phyloP scores from a whole-genome alignment of 345 rosid species.

The Cochlearia excelsa region DNA sequence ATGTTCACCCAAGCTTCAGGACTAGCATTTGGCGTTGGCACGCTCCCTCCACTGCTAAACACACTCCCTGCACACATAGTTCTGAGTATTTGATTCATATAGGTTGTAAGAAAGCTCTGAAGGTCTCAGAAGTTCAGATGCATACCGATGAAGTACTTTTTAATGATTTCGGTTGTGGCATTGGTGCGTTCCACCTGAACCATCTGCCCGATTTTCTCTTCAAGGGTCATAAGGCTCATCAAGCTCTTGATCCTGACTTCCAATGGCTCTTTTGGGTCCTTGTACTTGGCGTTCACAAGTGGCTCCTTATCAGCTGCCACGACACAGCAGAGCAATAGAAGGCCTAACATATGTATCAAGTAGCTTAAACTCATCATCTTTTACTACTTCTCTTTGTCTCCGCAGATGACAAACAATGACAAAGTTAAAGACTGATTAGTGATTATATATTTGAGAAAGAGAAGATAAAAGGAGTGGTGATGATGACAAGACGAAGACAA shows the following conservation, averaged over 20 bases:
- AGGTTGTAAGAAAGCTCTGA: background rate
- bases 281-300: constrained; percentile 29
- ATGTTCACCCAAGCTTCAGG: constrained; percentile 51
- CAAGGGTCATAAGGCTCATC: constrained; percentile 46
- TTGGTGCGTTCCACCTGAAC: constrained; percentile 44
- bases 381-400: constrained; percentile 7
- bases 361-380: constrained; percentile 18
- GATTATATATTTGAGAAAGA: constrained; percentile 12
- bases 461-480: background rate
- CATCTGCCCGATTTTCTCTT: constrained; percentile 62
- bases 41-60: constrained; percentile 62
- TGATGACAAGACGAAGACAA: constrained; percentile 14
- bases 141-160: constrained; percentile 42
- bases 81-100: background rate
- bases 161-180: constrained; percentile 44
- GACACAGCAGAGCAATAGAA: constrained; percentile 32
- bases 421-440: constrained; percentile 1
- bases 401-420: background rate
- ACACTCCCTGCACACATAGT: constrained; percentile 36
- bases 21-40: constrained; percentile 41
- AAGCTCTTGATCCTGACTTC: constrained; percentile 41
- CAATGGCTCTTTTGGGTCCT: constrained; percentile 37
- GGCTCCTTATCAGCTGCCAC: constrained; percentile 21
- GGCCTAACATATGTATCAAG: constrained; percentile 25
- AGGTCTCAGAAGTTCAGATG: background rate